Base-by-base conservation (phyloP, 1,139 yeast genomes). In the Magnusiomyces magnusii region DNA sequence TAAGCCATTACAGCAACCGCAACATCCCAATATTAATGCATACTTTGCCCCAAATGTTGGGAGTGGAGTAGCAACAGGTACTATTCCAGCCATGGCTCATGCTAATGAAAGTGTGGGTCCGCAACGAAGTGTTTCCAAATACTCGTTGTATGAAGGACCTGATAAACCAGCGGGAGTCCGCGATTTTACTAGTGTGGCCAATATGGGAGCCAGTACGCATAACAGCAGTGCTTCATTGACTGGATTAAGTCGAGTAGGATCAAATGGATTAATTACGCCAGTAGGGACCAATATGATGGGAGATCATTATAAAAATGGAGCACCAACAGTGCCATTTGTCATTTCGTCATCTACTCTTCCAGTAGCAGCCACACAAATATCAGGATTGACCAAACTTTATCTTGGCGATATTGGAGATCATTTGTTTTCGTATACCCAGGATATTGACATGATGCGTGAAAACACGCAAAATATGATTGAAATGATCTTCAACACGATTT, bases 351-450 rank as follows among this genome's bases (percentile, higher is more conserved):
- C 10, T 19, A 17, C 17, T 5, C 5, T 17, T 5, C 19, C 44
- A 3, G 5, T 19, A 9, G 44, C 19, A 10, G 44, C 19, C 19
- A 39, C 44, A 10, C 44, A 39, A 17, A 66, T 78, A 3, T 71
- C 78, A 2, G 74, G 71, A 15, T 67, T 68, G 42, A 78, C 80
- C 1, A 75, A 72, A 34, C 66, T 78, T 5, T 81, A 81, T 63
- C 67, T 80, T 50, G 75, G 79, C 2, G 85, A 81, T 71, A 81
- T 81, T 24, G 75, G 76, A 3, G 85, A 81, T 68, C 85, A 81
- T 63, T 73, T 81, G 2, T 65, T 77, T 57, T 72, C 80, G 55
- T 80, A 76, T 61, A 74, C 80, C 0, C 80, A 80, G 61, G 83
- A 80, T 57, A 71, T 81, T 51, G 80, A 79, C 58, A 75, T 76